These are phyloP conservation scores for Aurantiochytrium sp. DNA, from an alignment of 108 stramenopile genomes.

Conservation along the genomic window DNA sequence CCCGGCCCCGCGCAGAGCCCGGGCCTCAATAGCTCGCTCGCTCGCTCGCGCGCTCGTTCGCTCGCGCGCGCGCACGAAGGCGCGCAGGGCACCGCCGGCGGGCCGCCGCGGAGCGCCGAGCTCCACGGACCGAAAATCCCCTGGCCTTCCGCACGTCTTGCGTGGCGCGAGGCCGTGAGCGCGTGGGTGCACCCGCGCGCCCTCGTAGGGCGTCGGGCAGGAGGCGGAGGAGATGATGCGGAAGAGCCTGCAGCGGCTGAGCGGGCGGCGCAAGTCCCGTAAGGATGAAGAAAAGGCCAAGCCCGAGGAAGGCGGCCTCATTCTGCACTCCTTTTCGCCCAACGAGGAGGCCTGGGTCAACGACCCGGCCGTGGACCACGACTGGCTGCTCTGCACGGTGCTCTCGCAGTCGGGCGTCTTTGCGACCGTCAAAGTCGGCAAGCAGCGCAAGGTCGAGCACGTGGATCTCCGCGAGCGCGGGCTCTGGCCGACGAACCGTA, in stretches of 20 bases:
- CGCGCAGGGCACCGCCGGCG: background rate
- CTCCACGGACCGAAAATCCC: no score
- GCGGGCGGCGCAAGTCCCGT: background rate
- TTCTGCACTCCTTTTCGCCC: background rate
- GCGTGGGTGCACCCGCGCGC: background rate
- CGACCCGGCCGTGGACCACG: background rate
- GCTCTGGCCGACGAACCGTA: background rate
- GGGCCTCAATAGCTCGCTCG: background rate
- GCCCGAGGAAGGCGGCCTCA: background rate
- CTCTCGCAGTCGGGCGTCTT: background rate
- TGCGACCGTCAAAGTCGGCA: background rate
- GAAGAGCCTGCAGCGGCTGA: background rate
- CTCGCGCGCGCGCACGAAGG: background rate
- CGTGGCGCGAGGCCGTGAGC: no score
- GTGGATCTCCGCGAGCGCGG: background rate
- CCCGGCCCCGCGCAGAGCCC: no score
- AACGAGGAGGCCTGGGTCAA: conserved; percentile 13
- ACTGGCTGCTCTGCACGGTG: background rate
- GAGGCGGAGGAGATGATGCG: background rate
- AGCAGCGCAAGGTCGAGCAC: background rate
- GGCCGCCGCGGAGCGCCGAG: background rate
- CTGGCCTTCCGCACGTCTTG: no score
- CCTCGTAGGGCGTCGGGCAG: background rate
- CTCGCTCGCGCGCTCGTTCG: background rate
- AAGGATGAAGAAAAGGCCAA: background rate